phyloP scores from a whole-genome alignment of 176 grass and related monocot genomes.

The Avena insularis region DNA sequence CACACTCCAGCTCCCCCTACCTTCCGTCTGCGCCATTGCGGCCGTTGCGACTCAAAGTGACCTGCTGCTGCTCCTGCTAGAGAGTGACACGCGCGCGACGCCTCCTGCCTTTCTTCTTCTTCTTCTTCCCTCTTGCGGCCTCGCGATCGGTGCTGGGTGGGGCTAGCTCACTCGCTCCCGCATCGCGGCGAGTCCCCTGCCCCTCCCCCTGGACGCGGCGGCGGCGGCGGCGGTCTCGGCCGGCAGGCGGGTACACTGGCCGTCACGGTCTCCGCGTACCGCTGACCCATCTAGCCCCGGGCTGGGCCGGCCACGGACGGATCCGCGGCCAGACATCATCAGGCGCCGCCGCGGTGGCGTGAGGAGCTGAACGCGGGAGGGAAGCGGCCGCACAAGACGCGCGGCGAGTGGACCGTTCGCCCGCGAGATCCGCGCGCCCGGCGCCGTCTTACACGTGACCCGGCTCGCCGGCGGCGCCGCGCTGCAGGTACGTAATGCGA shows the following conservation, averaged over 20 bases:
- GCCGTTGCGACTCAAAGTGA: not conserved
- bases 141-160: too few species aligned
- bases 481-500: not conserved
- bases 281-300: not conserved
- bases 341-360: not conserved
- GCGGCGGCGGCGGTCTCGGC: too few species aligned
- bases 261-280: too few species aligned
- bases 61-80: too few species aligned
- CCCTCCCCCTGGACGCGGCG: too few species aligned
- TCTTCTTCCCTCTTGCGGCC: too few species aligned
- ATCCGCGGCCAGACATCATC: not conserved
- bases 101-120: too few species aligned
- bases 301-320: not conserved
- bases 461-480: not conserved
- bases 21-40: conserved; percentile 47
- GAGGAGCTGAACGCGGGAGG: not conserved
- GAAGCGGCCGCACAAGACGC: not conserved
- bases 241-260: not conserved
- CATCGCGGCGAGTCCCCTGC: too few species aligned
- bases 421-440: not conserved
- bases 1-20: not conserved
- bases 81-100: too few species aligned
- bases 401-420: too few species aligned
- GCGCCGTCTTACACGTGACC: not conserved
- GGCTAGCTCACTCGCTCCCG: too few species aligned